phyloP scores from a whole-genome alignment of 352 stramenopile species.

The Phytopythium vexans region DNA sequence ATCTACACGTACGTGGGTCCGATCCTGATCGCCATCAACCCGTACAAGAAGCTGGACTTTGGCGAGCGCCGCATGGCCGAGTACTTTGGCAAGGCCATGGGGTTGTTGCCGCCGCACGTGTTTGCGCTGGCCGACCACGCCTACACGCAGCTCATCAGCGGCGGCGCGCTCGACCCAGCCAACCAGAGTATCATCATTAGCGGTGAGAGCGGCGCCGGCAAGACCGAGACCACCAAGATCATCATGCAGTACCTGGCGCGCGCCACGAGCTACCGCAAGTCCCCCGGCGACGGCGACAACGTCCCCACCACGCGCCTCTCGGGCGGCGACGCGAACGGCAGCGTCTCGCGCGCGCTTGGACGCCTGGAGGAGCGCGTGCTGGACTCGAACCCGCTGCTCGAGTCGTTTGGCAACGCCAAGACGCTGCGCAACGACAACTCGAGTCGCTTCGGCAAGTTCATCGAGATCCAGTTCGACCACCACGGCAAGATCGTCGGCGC shows the following conservation, averaged over 20 bases:
- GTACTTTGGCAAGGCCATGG: slow-evolving; percentile 87
- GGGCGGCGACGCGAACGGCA: slow-evolving; percentile 57
- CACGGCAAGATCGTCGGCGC: slow-evolving; percentile 89
- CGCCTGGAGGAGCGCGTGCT: slow-evolving; percentile 86
- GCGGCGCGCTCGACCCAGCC: slow-evolving; percentile 67
- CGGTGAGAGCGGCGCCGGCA: slow-evolving; percentile 87
- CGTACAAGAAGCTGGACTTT: slow-evolving; percentile 86
- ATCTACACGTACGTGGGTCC: slow-evolving; percentile 94
- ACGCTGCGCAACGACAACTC: slow-evolving; percentile 97
- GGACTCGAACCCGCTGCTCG: slow-evolving; percentile 86
- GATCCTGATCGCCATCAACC: slow-evolving; percentile 92
- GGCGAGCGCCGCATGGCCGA: slow-evolving; percentile 80
- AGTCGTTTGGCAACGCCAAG: slow-evolving; percentile 91
- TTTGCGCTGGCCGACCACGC: slow-evolving; percentile 88
- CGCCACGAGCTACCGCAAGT: slow-evolving; percentile 71
- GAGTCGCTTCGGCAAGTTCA: slow-evolving; percentile 97
- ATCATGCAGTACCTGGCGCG: slow-evolving; percentile 89
- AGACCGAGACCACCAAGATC: slow-evolving; percentile 92
- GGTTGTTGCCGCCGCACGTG: slow-evolving; percentile 83
- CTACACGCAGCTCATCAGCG: slow-evolving; percentile 87
- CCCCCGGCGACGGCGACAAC: slow-evolving; percentile 18
- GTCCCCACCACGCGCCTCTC: slow-evolving; percentile 48
- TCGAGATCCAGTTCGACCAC: slow-evolving; percentile 95
- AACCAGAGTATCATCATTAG: slow-evolving; percentile 94
- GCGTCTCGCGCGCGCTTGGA: slow-evolving; percentile 87